Evolutionary conservation across 352 stramenopile genomes (phyloP), one percentile per base, ranked within the genome.

Genomic region (Blastocystis sp.): DNA sequence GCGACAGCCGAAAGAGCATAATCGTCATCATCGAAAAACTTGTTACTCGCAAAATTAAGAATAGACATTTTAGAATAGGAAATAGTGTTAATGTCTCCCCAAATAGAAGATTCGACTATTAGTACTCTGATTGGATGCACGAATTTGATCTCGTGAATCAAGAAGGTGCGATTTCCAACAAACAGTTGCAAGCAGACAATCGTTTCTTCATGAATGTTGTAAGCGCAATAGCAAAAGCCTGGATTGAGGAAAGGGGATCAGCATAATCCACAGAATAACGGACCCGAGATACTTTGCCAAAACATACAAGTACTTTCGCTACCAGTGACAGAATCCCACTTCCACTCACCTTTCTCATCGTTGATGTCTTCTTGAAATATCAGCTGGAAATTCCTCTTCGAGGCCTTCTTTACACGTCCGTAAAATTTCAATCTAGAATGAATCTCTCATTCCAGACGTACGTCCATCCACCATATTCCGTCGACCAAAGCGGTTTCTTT

Each of bases 21-120:
- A 77, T 87, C 77, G 29, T 87, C 77, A n/a, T 87, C 77, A 51
- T 87, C 77, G 19, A 87, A 87, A 42, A 87, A 87, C 32, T 87
- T 87, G 58, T 87, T 87, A 29, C 57, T 78, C 7, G 77, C 71
- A 43, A 83, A 83, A 66, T 83, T 83, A 1, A 83, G 29, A 32
- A 83, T 83, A 19, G 71, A 83, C 71, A 83, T 83, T 1, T 12
- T 29, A 80, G 32, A 67, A 9, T 65, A 42, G 56, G 56, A 35
- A 35, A 46, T 46, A 46, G 3, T 46, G 39, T 46, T 46, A 9
- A 37, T 35, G 59, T 7, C 6, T 35, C 16, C 21, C 32, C 2
- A 19, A 29, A 39, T 2, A 12, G 59, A 71, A 71, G 59, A 71
- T 71, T 71, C 59, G 19, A 12, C 49, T 74, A 14, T 12, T n/a